These are phyloP conservation scores for Pseudogymnoascus sp. DNA, from an alignment of 2,329 filamentous ascomycete genomes.

Conservation along the genomic window DNA sequence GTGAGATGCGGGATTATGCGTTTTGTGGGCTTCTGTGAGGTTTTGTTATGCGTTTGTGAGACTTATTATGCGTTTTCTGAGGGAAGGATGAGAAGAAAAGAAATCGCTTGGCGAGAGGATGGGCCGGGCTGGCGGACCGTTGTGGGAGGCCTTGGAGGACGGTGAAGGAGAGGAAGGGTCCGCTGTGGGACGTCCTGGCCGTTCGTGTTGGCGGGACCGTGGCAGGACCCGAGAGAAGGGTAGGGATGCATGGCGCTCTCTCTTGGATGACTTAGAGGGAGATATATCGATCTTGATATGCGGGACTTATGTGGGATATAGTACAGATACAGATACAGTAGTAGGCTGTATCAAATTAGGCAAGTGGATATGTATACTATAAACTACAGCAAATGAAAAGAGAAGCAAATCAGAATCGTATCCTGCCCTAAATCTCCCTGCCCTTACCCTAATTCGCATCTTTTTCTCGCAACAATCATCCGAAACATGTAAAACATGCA, in stretches of 20 bases:
- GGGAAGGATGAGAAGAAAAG: not conserved
- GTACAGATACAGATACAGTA: not conserved
- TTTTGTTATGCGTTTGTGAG: constrained; percentile 1
- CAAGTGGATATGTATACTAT: not conserved
- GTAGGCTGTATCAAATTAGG: not conserved
- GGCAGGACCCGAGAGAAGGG: not conserved
- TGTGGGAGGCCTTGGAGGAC: not conserved
- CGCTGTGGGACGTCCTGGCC: not conserved
- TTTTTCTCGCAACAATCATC: not conserved
- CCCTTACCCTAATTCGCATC: not conserved
- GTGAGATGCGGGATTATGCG: constrained; percentile 2
- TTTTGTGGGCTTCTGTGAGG: not conserved
- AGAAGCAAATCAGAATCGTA: not conserved
- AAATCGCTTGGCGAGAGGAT: not conserved
- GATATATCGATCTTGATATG: constrained; percentile 4
- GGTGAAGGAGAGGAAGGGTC: not conserved
- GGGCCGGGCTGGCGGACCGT: not conserved
- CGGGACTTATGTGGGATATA: not conserved
- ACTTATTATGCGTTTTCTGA: not conserved
- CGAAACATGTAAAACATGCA: not conserved
- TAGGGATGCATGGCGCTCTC: not conserved
- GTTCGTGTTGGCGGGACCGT: not conserved
- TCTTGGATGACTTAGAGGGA: not conserved
- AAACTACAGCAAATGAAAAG: not conserved
- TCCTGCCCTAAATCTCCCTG: not conserved